Evolutionary conservation across 2,329 filamentous ascomycete species (phyloP).

Genomic region (Mollisiaceae sp.): DNA sequence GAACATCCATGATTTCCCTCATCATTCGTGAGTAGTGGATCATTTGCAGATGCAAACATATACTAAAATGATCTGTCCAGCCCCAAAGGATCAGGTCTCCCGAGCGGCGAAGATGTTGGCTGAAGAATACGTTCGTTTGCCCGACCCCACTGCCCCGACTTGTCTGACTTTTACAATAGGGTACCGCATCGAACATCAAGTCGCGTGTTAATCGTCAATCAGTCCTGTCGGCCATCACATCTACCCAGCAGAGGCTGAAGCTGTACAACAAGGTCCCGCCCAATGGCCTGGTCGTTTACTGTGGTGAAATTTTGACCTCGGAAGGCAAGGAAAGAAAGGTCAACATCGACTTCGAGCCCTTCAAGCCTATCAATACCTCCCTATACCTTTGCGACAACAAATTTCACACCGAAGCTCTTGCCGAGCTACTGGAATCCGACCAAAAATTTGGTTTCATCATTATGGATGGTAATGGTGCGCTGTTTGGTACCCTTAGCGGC

Average conservation of each 20-base stretch:
- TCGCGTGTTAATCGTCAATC: constrained; percentile 98
- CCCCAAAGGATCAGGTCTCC: constrained; percentile 97
- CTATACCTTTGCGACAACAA: constrained; percentile 99
- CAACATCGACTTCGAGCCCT: constrained; percentile 99
- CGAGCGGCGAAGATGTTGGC: constrained; percentile 99
- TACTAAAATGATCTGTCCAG: constrained; percentile 50
- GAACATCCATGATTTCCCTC: constrained; percentile 99
- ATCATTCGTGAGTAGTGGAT: constrained; percentile 78
- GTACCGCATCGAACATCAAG: constrained; percentile 99
- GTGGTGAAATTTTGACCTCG: constrained; percentile 98
- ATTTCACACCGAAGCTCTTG: constrained; percentile 97
- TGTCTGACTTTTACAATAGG: constrained; percentile 55
- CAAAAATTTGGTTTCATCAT: constrained; percentile 99
- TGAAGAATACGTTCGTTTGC: constrained; percentile 90
- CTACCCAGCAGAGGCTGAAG: constrained; percentile 98
- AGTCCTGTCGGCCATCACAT: constrained; percentile 96
- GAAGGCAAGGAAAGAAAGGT: constrained; percentile 99
- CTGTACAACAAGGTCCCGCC: constrained; percentile 98
- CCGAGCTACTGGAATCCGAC: constrained; percentile 96
- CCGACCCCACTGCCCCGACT: constrained; percentile 14
- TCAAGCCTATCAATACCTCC: constrained; percentile 99
- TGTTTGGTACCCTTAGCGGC: constrained; percentile 95
- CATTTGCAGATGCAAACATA: neutral
- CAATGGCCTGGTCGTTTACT: constrained; percentile 97
- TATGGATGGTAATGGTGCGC: constrained; percentile 98